Conservation (phyloP, 257 asterid genomes). For the Handroanthus guayacan region DNA sequence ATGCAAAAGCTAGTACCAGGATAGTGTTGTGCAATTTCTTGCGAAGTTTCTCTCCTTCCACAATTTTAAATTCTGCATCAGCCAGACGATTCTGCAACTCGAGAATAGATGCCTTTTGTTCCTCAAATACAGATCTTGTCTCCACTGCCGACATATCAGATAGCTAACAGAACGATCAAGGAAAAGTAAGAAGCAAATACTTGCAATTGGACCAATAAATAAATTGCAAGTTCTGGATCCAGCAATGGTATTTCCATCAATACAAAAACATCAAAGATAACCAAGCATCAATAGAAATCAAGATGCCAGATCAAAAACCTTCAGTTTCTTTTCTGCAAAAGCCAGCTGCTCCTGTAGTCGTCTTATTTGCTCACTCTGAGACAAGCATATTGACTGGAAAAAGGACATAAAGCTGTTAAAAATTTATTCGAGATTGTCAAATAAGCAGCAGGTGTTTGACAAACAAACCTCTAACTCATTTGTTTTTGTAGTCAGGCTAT, state of each 20-base stretch:
- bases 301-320: conserved; percentile 50
- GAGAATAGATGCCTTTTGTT: conserved; percentile 51
- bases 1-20: conserved; percentile 58
- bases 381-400: conserved; percentile 67
- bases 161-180: conserved; percentile 45
- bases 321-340: conserved; percentile 68
- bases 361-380: conserved; percentile 75
- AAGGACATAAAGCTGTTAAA: conserved; percentile 20
- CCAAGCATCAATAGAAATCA: conserved; percentile 15
- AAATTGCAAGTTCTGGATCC: conserved; percentile 1
- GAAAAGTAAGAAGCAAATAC: conserved; percentile 11
- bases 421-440: neutral
- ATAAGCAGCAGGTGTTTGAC: neutral
- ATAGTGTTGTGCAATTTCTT: conserved; percentile 94
- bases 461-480: conserved; percentile 70
- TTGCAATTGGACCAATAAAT: neutral
- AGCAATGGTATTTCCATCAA: neutral
- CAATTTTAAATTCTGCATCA: conserved; percentile 78
- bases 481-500: conserved; percentile 54
- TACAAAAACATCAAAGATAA: conserved; percentile 6
- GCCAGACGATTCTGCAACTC: conserved; percentile 73
- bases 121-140: conserved; percentile 78
- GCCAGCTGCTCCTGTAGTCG: conserved; percentile 72
- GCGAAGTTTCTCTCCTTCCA: conserved; percentile 88
- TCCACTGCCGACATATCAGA: conserved; percentile 70